Conservation (phyloP, 2,329 filamentous ascomycete species). For the Dichotomopilus funicola region DNA sequence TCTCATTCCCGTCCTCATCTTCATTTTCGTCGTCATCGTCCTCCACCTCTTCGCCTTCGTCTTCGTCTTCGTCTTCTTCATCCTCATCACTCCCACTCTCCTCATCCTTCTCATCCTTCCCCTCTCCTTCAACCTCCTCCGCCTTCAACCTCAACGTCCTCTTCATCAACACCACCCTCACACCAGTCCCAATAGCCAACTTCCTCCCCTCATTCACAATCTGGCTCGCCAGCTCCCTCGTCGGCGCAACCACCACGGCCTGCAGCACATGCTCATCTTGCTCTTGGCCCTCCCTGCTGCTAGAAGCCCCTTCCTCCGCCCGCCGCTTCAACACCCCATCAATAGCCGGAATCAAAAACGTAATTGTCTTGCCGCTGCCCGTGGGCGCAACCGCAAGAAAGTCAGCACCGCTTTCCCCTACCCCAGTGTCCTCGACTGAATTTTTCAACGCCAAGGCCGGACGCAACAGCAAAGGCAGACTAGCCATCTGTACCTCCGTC, state of each 20-base stretch:
- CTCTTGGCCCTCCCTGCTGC: slow-evolving; percentile 1
- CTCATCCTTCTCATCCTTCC: slow-evolving; percentile 10
- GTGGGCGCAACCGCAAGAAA: slow-evolving; percentile 87
- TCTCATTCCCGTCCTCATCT: slow-evolving; percentile 2
- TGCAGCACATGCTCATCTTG: slow-evolving; percentile 47
- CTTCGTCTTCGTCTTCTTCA: background rate
- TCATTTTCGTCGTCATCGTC: slow-evolving; percentile 2
- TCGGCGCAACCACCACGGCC: slow-evolving; percentile 69
- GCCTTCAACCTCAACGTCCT: slow-evolving; percentile 4
- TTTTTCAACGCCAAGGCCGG: slow-evolving; percentile 44
- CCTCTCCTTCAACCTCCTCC: slow-evolving; percentile 5
- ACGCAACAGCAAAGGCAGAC: slow-evolving; percentile 69
- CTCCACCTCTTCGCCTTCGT: slow-evolving; percentile 8
- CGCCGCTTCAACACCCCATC: slow-evolving; percentile 61
- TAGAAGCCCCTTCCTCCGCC: slow-evolving; percentile 32
- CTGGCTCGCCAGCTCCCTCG: slow-evolving; percentile 70
- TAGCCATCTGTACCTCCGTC: slow-evolving; percentile 88
- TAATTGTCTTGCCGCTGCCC: slow-evolving; percentile 92
- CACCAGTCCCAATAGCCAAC: slow-evolving; percentile 64
- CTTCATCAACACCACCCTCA: slow-evolving; percentile 69
- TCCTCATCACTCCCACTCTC: background rate
- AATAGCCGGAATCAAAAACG: slow-evolving; percentile 83
- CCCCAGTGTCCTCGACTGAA: slow-evolving; percentile 31
- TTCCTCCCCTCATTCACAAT: slow-evolving; percentile 85
- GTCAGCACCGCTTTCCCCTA: slow-evolving; percentile 47